phyloP scores from a whole-genome alignment of 176 grass and related monocot species.

The Carex scoparia region DNA sequence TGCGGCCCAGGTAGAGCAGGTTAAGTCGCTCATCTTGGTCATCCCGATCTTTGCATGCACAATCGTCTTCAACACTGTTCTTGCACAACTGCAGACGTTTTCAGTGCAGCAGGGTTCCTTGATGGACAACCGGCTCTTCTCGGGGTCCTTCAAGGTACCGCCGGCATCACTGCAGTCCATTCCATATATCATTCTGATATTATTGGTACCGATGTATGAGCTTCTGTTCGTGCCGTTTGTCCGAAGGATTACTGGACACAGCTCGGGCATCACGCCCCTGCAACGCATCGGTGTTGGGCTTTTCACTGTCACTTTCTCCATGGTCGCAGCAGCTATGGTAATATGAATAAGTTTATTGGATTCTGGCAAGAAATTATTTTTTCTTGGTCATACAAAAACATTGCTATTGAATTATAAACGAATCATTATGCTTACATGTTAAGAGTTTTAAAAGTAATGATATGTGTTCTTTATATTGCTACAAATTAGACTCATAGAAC shows the following conservation, averaged over 20 bases:
- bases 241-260: constrained; percentile 46
- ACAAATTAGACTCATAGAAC: background rate
- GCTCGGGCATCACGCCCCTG: constrained; percentile 65
- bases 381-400: background rate
- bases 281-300: constrained; percentile 79
- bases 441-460: background rate
- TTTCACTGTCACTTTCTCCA: constrained; percentile 77
- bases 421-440: background rate
- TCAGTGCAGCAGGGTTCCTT: constrained; percentile 70
- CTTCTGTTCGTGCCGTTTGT: constrained; percentile 47
- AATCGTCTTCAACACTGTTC: constrained; percentile 89
- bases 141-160: constrained; percentile 43
- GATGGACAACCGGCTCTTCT: constrained; percentile 49
- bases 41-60: constrained; percentile 81
- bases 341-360: background rate
- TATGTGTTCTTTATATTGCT: background rate
- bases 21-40: constrained; percentile 70
- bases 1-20: constrained; percentile 63
- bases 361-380: background rate
- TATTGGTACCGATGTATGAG: constrained; percentile 66
- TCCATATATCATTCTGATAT: constrained; percentile 55
- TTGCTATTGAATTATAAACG: background rate
- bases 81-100: constrained; percentile 82
- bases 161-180: constrained; percentile 81
- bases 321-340: constrained; percentile 61